A percentile compares a stretch with the other conserved stretches of the same genome.
Evolutionary conservation across 1,284 basidiomycete genomes (phyloP).

Genomic region (Cutaneotrichosporon mucoides): DNA sequence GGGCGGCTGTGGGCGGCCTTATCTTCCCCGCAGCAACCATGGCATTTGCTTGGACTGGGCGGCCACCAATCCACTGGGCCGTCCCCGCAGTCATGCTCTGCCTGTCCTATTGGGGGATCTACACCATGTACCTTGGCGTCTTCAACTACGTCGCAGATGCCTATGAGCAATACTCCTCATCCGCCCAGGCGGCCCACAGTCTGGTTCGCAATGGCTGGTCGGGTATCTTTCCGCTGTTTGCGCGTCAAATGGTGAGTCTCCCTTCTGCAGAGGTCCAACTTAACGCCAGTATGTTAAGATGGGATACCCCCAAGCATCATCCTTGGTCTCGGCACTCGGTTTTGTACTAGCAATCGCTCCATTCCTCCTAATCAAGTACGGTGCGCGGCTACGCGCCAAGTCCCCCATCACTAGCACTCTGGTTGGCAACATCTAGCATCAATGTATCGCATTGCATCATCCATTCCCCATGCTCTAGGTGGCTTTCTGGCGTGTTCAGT

Average conservation of each 20-base stretch:
- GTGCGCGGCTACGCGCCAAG: constrained; percentile 34
- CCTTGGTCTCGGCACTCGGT: constrained; percentile 40
- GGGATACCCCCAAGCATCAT: constrained; percentile 39
- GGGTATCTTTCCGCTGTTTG: constrained; percentile 41
- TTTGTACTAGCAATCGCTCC: constrained; percentile 39
- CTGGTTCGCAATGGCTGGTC: constrained; percentile 40
- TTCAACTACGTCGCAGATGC: constrained; percentile 45
- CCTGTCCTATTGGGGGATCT: constrained; percentile 36
- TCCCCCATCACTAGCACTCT: constrained; percentile 7
- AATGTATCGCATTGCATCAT: too few species aligned
- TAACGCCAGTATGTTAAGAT: constrained; percentile 33
- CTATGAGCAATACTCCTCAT: constrained; percentile 37
- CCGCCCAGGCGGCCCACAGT: constrained; percentile 47
- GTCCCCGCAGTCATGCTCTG: constrained; percentile 33
- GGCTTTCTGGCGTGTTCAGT: too few species aligned
- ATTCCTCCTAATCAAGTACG: constrained; percentile 39
- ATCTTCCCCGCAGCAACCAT: constrained; percentile 37
- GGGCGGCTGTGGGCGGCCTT: constrained; percentile 43
- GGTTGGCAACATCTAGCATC: neutral
- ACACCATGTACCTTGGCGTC: constrained; percentile 37
- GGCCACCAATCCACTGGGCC: constrained; percentile 30
- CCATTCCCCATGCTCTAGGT: too few species aligned
- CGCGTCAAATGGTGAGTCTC: constrained; percentile 27
- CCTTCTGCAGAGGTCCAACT: too few species aligned
- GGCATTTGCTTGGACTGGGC: constrained; percentile 43